Conservation (phyloP, 1,284 basidiomycete species). For the Flammula alnicola region DNA sequence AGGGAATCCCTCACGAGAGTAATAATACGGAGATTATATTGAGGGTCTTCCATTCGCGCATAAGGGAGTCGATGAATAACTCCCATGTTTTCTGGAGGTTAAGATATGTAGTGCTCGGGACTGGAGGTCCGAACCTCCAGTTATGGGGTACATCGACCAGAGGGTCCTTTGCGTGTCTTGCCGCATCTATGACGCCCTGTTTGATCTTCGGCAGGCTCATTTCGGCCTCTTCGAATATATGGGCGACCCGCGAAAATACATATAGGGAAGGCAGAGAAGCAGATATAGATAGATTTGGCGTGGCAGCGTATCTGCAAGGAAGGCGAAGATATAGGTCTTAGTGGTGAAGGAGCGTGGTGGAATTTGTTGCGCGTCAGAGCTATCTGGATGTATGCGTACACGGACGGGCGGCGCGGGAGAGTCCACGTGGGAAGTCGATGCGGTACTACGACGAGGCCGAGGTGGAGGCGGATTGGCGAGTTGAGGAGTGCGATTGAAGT, state of each 20-base stretch:
- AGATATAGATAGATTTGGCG: constrained; percentile 29
- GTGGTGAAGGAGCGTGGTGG: neutral
- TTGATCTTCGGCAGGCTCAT: constrained; percentile 34
- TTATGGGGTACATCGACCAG: neutral
- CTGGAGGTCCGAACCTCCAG: constrained; percentile 2
- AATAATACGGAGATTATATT: constrained; percentile 50
- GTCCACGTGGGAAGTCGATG: too few species aligned
- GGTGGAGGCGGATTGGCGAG: too few species aligned
- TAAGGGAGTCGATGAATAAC: constrained; percentile 45
- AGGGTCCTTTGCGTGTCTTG: neutral
- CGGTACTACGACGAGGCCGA: too few species aligned
- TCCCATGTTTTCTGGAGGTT: constrained; percentile 40
- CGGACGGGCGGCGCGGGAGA: neutral
- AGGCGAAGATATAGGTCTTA: neutral
- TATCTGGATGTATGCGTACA: neutral
- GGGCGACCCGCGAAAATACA: constrained; percentile 35
- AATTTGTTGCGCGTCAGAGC: neutral
- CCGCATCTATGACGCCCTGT: constrained; percentile 21
- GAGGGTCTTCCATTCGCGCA: constrained; percentile 51
- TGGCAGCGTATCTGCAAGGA: constrained; percentile 13
- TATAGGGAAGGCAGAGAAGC: constrained; percentile 27
- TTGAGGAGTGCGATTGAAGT: too few species aligned
- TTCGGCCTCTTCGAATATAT: constrained; percentile 35
- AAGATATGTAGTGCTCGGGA: neutral
- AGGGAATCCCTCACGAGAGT: constrained; percentile 32